Base-by-base conservation (phyloP, 805 yeast species). In the Zygosaccharomyces gambellarensis region DNA sequence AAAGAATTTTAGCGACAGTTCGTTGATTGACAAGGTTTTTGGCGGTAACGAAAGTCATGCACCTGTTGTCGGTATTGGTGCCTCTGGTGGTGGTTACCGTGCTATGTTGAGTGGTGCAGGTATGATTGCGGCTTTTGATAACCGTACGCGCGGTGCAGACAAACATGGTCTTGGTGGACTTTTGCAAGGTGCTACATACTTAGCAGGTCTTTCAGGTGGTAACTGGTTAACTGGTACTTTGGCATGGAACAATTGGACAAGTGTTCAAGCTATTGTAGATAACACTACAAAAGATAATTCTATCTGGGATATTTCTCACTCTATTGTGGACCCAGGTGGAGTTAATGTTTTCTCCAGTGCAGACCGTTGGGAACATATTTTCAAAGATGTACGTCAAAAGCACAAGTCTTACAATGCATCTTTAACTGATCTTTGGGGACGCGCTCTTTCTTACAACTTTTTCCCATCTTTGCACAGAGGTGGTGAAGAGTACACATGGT, bases 21-120 rank as follows among this genome's bases (percentile, higher is more conserved):
- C 63, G 1, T 38, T 58, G 30, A 50, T 59, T 3, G 54, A 57
- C 29, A 42, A 46, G 29, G 47, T 67, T 25, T 63, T 66, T 47
- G 49, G 50, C 14, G 28, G 48, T 34, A 51, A 55, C 34, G 42
- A 49, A 22, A 52, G 55, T 8, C 54, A 54, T 40, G 55, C 55
- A 9, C 66, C 66, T 10, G 72, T 75, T 43, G 71, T 85, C 39
- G 90, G 81, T 3, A 55, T 78, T 27, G 83, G 89, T 5, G 81
- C 83, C 56, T 76, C 87, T 12, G 96, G 96, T 40, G 96, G 97
- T 62, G 96, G 96, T 3, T 89, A 87, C 66, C 77, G 97, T 53
- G 95, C 96, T 30, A 87, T 89, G 88, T 69, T 89, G 40, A 70
- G 76, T 49, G 96, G 95, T 2, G 96, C 95, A 11, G 96, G 96